Evolutionary conservation across 2,329 filamentous ascomycete species (phyloP).

Genomic region (Elsinoe necatrix): DNA sequence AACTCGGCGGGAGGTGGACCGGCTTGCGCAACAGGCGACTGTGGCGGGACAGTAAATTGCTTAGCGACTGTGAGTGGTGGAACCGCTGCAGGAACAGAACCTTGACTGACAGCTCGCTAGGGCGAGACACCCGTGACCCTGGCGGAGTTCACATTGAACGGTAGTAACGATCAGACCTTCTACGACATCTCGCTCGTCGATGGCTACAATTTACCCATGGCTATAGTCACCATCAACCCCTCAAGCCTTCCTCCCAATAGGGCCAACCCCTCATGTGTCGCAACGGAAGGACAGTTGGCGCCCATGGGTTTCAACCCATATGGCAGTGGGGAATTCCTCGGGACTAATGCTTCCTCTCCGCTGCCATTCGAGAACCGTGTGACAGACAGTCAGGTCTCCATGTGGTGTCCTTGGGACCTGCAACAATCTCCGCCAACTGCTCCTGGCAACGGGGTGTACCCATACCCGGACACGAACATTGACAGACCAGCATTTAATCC

Average conservation of each 20-base stretch:
- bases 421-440: slow-evolving; percentile 59
- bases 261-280: slow-evolving; percentile 69
- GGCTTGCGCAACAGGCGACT: slow-evolving; percentile 71
- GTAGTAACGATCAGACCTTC: slow-evolving; percentile 60
- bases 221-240: slow-evolving; percentile 44
- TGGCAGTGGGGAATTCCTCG: slow-evolving; percentile 46
- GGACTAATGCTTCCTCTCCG: slow-evolving; percentile 57
- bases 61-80: slow-evolving; percentile 53
- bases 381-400: slow-evolving; percentile 48
- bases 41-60: slow-evolving; percentile 61
- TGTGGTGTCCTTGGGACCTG: slow-evolving; percentile 76
- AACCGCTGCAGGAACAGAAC: slow-evolving; percentile 15
- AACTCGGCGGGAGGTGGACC: slow-evolving; percentile 39
- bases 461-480: slow-evolving; percentile 69
- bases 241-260: slow-evolving; percentile 61
- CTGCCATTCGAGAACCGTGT: slow-evolving; percentile 57
- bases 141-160: slow-evolving; percentile 70
- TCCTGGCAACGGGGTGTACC: slow-evolving; percentile 67
- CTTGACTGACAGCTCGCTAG: slow-evolving; percentile 33
- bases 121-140: slow-evolving; percentile 67
- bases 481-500: slow-evolving; percentile 65
- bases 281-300: slow-evolving; percentile 53
- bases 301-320: slow-evolving; percentile 40
- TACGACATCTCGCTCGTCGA: slow-evolving; percentile 82
- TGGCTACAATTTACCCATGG: slow-evolving; percentile 71